A percentile compares a stretch with the other conserved stretches of the same genome.
Conservation (phyloP, 495 filamentous ascomycete species). For the Talaromyces borbonicus region DNA sequence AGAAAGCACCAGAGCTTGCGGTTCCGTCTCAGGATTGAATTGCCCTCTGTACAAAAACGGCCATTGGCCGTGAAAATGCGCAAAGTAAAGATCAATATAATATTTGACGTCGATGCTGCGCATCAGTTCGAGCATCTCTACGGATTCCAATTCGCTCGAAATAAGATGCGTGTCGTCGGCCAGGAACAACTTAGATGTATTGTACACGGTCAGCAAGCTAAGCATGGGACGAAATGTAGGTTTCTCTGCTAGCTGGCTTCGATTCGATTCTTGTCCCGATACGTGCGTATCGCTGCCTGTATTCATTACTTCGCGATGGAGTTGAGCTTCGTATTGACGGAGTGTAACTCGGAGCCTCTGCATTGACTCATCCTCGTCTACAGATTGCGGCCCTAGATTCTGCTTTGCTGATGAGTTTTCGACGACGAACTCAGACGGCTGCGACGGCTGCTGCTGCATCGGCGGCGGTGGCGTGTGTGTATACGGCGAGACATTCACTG, state of each 20-base stretch:
- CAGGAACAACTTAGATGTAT: not conserved
- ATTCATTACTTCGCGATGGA: not conserved
- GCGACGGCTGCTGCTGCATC: not conserved
- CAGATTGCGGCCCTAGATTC: not conserved
- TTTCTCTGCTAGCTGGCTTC: not conserved
- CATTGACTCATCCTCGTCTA: not conserved
- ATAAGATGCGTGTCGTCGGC: not conserved
- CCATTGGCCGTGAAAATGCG: constrained; percentile 22
- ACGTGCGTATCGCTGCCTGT: not conserved
- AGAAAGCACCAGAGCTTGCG: constrained; percentile 1
- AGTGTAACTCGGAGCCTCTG: not conserved
- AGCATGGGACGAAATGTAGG: not conserved
- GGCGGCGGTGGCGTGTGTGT: not conserved
- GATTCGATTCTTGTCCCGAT: not conserved
- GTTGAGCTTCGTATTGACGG: constrained; percentile 1
- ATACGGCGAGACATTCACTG: not conserved
- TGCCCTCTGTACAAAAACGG: constrained; percentile 20
- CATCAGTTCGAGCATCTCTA: not conserved
- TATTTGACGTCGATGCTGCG: constrained; percentile 1
- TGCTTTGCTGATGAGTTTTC: not conserved
- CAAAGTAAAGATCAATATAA: constrained; percentile 19
- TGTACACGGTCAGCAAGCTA: not conserved
- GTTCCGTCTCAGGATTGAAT: constrained; percentile 11
- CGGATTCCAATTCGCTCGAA: not conserved
- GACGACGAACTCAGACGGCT: not conserved